Percentiles rank a stretch among this genome's conserved stretches.
phyloP scores from a whole-genome alignment of 2,329 filamentous ascomycete species.

The Apiospora malaysiana region DNA sequence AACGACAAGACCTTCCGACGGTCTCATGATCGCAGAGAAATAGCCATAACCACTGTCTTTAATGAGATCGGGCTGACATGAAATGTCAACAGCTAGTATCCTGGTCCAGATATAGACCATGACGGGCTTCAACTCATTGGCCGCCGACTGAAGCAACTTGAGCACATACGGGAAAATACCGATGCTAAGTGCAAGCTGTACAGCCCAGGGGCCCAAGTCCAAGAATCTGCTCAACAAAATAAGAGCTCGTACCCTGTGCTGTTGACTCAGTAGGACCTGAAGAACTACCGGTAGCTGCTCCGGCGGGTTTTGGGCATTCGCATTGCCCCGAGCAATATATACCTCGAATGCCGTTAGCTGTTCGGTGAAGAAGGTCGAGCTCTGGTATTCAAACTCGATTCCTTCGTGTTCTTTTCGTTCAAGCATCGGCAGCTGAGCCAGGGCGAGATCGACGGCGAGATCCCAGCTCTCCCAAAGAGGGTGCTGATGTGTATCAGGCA shows the following conservation, averaged over 20 bases:
- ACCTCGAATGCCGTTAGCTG: slow-evolving; percentile 97
- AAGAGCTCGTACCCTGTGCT: slow-evolving; percentile 87
- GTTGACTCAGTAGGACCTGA: slow-evolving; percentile 93
- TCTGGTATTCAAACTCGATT: slow-evolving; percentile 87
- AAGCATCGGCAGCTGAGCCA: slow-evolving; percentile 85
- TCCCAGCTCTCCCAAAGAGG: slow-evolving; percentile 98
- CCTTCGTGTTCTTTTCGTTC: slow-evolving; percentile 77
- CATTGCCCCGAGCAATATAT: slow-evolving; percentile 82
- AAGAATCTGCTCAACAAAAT: slow-evolving; percentile 93
- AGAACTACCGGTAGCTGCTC: slow-evolving; percentile 96
- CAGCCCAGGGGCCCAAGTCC: slow-evolving; percentile 95
- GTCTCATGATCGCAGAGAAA: slow-evolving; percentile 91
- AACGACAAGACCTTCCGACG: slow-evolving; percentile 81
- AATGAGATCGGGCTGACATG: slow-evolving; percentile 89
- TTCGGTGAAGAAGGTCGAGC: slow-evolving; percentile 95
- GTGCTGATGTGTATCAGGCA: slow-evolving; percentile 95
- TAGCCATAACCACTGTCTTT: slow-evolving; percentile 98
- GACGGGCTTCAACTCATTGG: slow-evolving; percentile 91
- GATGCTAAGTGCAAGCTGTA: slow-evolving; percentile 96
- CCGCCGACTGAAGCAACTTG: slow-evolving; percentile 93
- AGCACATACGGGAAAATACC: slow-evolving; percentile 99
- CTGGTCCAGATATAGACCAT: slow-evolving; percentile 99
- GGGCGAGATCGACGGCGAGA: slow-evolving; percentile 91
- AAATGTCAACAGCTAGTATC: slow-evolving; percentile 91
- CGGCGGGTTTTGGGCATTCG: slow-evolving; percentile 83